Evolutionary conservation across 768 basidiomycete genomes (phyloP).

Genomic region (Collybia sordida): DNA sequence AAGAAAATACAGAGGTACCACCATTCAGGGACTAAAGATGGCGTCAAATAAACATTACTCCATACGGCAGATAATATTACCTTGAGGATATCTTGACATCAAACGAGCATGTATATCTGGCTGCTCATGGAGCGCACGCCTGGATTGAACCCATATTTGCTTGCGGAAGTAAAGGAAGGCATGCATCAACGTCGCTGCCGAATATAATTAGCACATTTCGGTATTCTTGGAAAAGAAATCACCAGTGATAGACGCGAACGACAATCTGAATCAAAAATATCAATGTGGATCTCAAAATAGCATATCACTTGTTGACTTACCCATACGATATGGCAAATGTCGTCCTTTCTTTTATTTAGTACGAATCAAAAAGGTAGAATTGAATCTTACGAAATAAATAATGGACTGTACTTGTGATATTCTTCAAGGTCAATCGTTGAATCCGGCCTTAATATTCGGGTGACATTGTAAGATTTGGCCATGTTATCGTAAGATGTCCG

Average conservation of each 20-base stretch:
- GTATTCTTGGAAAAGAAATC: too few relatives aligned
- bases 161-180: slow-evolving; percentile 74
- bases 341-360: slow-evolving; percentile 23
- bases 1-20: slow-evolving; percentile 77
- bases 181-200: slow-evolving; percentile 60
- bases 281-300: neutral
- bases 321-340: slow-evolving; percentile 81
- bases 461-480: slow-evolving; percentile 55
- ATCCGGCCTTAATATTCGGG: slow-evolving; percentile 51
- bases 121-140: slow-evolving; percentile 71
- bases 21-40: slow-evolving; percentile 63
- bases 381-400: slow-evolving; percentile 49
- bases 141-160: slow-evolving; percentile 71
- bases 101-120: slow-evolving; percentile 86
- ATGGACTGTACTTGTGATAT: slow-evolving; percentile 57
- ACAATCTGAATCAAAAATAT: slow-evolving; percentile 32
- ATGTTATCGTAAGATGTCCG: slow-evolving; percentile 64
- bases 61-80: neutral
- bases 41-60: neutral
- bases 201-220: neutral
- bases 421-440: slow-evolving; percentile 52
- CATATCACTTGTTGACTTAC: neutral
- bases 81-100: slow-evolving; percentile 71
- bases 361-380: neutral
- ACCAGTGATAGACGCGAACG: slow-evolving; percentile 76